Base-by-base conservation (phyloP, 208 protist species). In the Trypanosoma grayi region DNA sequence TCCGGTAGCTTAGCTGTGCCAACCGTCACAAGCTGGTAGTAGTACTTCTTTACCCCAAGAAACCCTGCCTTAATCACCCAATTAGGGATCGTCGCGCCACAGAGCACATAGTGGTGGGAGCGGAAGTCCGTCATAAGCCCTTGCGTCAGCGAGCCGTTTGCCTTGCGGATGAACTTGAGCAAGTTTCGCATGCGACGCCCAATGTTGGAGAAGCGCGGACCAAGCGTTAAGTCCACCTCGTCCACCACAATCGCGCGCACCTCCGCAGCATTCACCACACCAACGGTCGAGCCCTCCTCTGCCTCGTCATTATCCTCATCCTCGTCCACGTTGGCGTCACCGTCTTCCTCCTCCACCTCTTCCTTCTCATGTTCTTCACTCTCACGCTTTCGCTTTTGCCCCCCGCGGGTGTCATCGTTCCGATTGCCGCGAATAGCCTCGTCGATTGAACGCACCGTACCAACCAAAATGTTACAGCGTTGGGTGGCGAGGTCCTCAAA, bases 21-120 rank as follows among this genome's bases (percentile, higher is more conserved):
- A 2, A 85, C 75, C 10, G 71, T 60, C 0, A 95, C 80, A 41
- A 95, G 82, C 57, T 87, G 81, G 70, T 95, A 95, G 78, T 93
- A 90, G 75, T 91, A 95, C 77, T 95, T 95, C 72, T 95, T 95
- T 55, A 90, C 81, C 11, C 90, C 90, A 39, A 95, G 78, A 63
- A 95, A 95, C 8, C 90, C 86, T 3, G 86, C 86, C 63, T 93
- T 93, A 50, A 95, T 53, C 18, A 95, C 90, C 90, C 90, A 95
- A 66, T 95, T 93, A 3, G 90, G 90, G 55, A 95, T 92, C 10
- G 90, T 95, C 2, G 90, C 90, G 1, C 90, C 90, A 67, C 90
- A 95, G 28, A 95, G 77, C 4, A 95, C 82, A 70, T 95, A 95
- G 75, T 95, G 90, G 63, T 95, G 90, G 6, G 75, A 71, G 28